Evolutionary conservation across 2,329 filamentous ascomycete species (phyloP).

Genomic region (Sclerotinia minor): DNA sequence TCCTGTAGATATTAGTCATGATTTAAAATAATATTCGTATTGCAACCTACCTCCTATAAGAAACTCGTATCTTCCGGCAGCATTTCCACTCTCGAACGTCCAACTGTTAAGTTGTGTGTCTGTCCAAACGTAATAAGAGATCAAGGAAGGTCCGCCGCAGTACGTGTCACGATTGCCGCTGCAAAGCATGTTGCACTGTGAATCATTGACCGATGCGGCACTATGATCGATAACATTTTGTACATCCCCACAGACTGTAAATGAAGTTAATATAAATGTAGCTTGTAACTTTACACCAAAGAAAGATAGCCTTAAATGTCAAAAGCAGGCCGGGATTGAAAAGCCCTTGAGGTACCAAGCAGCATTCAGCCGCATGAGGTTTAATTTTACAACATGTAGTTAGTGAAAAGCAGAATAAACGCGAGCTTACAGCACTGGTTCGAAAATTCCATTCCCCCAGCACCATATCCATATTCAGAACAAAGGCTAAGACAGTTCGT

Average conservation of each 20-base stretch:
- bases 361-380: too few relatives aligned
- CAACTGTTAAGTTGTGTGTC: conserved; percentile 51
- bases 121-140: conserved; percentile 30
- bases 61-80: conserved; percentile 58
- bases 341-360: neutral
- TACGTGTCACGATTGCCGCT: conserved; percentile 43
- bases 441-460: conserved; percentile 37
- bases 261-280: neutral
- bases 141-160: conserved; percentile 29
- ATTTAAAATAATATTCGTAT: neutral
- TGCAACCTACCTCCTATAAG: conserved; percentile 51
- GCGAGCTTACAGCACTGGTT: conserved; percentile 34
- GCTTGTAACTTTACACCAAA: neutral
- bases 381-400: neutral
- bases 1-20: conserved; percentile 12
- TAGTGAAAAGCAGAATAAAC: neutral
- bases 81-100: conserved; percentile 51
- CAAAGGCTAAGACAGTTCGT: conserved; percentile 34
- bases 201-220: conserved; percentile 19
- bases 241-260: conserved; percentile 28
- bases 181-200: conserved; percentile 42
- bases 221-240: conserved; percentile 23
- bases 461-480: conserved; percentile 36
- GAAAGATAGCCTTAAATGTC: neutral
- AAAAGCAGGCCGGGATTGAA: neutral